phyloP scores from a whole-genome alignment of 495 filamentous ascomycete genomes.

The Articulospora tetracladia region DNA sequence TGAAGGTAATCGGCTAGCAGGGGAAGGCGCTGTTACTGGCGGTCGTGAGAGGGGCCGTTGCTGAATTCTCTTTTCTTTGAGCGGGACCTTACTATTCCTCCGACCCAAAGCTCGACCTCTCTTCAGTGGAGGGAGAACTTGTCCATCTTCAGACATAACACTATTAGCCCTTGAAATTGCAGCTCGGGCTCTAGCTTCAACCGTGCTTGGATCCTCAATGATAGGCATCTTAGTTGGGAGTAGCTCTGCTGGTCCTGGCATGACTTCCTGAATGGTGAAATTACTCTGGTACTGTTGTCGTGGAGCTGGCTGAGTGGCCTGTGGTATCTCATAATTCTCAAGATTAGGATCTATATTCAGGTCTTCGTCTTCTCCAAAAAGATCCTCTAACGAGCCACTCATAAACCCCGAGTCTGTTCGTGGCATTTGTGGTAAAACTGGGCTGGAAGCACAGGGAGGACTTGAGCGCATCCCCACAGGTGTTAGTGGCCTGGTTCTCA shows the following conservation, averaged over 20 bases:
- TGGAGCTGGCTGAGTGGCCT: background rate
- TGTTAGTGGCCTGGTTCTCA: conserved; percentile 38
- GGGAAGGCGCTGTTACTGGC: background rate
- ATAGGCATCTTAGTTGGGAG: conserved; percentile 25
- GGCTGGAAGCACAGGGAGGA: conserved; percentile 62
- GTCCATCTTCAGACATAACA: conserved; percentile 24
- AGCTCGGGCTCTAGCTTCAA: background rate
- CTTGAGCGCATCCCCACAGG: conserved; percentile 38
- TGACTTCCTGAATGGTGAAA: conserved; percentile 19
- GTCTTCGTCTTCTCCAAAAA: conserved; percentile 39
- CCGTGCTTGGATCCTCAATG: background rate
- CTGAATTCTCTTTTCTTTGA: background rate
- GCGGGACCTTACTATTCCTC: background rate
- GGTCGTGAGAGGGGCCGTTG: background rate
- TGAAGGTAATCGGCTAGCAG: background rate
- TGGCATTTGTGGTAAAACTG: conserved; percentile 55
- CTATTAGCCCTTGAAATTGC: conserved; percentile 18
- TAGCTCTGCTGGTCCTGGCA: conserved; percentile 28
- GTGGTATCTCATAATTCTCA: conserved; percentile 9
- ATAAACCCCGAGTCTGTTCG: conserved; percentile 75
- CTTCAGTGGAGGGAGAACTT: conserved; percentile 19
- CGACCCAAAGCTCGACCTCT: conserved; percentile 3
- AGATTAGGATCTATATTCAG: conserved; percentile 12
- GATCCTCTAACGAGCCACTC: conserved; percentile 61
- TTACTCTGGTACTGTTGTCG: background rate